Evolutionary conservation across 2,329 filamentous ascomycete genomes (phyloP).

Genomic region (Trichoderma atroviride): DNA sequence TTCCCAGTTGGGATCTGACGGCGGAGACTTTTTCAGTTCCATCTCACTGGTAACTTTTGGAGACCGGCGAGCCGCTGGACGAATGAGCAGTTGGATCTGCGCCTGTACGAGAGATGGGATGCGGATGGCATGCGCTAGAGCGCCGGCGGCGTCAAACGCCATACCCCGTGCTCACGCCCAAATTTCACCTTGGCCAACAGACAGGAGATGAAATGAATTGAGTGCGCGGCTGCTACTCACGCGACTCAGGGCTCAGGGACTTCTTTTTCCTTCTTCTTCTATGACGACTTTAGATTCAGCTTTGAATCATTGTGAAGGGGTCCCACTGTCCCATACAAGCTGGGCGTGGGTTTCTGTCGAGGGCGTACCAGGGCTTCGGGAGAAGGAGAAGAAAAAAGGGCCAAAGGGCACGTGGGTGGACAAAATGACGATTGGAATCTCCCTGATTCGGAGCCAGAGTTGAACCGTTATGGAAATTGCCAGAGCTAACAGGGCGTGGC

Average conservation of each 20-base stretch:
- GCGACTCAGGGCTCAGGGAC: neutral
- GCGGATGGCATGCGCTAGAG: slow-evolving; percentile 11
- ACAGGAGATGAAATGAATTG: neutral
- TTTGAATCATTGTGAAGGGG: neutral
- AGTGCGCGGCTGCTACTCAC: neutral
- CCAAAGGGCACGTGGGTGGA: slow-evolving; percentile 12
- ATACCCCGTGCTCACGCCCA: slow-evolving; percentile 6
- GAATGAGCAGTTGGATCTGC: slow-evolving; percentile 2
- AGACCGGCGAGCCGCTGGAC: neutral
- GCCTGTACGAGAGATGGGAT: neutral
- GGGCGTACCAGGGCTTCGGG: slow-evolving; percentile 16
- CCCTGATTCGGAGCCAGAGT: slow-evolving; percentile 14
- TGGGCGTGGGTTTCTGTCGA: neutral
- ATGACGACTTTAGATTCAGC: neutral
- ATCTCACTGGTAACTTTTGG: neutral
- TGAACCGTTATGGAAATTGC: slow-evolving; percentile 17
- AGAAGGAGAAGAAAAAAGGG: neutral
- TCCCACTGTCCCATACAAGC: slow-evolving; percentile 8
- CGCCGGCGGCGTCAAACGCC: neutral
- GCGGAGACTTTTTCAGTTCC: slow-evolving; percentile 1
- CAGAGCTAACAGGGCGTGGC: neutral
- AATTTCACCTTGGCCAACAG: neutral
- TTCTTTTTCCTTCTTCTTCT: neutral
- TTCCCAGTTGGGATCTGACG: neutral
- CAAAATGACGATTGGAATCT: slow-evolving; percentile 5